These are phyloP conservation scores for Cryphonectria nitschkei DNA, from an alignment of 2,329 filamentous ascomycete species.

Conservation along the genomic window DNA sequence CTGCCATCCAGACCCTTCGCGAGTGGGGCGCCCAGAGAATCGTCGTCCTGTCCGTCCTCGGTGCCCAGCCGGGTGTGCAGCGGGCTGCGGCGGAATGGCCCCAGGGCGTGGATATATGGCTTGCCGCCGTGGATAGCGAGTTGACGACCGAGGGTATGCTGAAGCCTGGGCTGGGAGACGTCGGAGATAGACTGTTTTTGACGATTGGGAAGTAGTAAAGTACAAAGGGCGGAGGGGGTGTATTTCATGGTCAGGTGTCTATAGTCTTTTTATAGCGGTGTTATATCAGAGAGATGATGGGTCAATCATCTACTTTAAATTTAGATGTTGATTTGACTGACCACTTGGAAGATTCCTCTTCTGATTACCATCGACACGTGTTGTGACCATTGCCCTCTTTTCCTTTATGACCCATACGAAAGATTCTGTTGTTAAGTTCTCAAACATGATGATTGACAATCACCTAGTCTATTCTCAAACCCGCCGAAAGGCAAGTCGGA, in stretches of 20 bases:
- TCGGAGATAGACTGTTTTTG: conserved; percentile 87
- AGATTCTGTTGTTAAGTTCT: not conserved
- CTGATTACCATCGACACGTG: not conserved
- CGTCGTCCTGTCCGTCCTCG: conserved; percentile 76
- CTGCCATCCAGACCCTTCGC: conserved; percentile 83
- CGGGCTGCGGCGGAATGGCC: conserved; percentile 78
- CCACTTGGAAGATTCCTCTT: not conserved
- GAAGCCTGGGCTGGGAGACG: conserved; percentile 85
- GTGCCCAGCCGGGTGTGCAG: conserved; percentile 69
- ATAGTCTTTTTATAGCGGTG: not conserved
- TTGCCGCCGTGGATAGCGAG: conserved; percentile 76
- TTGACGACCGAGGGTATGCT: conserved; percentile 86
- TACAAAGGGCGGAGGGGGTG: no score
- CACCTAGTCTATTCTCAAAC: not conserved
- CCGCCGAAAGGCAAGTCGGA: not conserved
- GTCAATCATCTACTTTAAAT: not conserved
- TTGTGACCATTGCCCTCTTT: not conserved
- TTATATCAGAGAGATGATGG: not conserved
- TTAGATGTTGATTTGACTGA: not conserved
- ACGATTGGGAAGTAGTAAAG: conserved; percentile 75
- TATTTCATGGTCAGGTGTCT: not conserved
- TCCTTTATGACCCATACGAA: not conserved
- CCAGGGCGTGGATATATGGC: conserved; percentile 77
- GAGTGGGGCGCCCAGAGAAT: conserved; percentile 92
- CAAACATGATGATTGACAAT: not conserved